phyloP scores from a whole-genome alignment of 208 protist species.

The Entamoeba dispar region DNA sequence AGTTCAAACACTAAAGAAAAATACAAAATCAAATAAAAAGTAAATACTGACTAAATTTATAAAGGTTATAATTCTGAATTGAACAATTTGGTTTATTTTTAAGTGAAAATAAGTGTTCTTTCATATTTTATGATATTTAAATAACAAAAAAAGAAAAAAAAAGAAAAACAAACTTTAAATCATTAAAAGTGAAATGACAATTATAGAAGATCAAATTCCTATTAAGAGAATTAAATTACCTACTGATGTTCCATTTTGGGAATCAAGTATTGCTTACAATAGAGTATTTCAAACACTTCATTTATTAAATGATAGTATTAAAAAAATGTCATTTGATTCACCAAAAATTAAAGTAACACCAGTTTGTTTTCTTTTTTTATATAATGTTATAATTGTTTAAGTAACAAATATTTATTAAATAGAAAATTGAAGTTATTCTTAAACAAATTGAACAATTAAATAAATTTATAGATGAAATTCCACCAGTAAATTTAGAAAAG shows the following conservation, averaged over 20 bases:
- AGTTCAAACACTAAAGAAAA: too few relatives aligned
- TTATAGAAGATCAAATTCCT: neutral
- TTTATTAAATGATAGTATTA: neutral
- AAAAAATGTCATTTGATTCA: neutral
- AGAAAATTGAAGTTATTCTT: neutral
- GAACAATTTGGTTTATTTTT: too few relatives aligned
- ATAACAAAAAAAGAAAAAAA: too few relatives aligned
- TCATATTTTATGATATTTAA: too few relatives aligned
- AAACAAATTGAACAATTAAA: neutral
- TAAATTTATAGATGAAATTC: neutral
- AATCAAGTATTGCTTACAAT: neutral
- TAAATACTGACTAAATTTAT: too few relatives aligned
- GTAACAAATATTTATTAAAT: too few relatives aligned
- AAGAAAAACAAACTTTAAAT: too few relatives aligned
- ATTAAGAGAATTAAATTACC: neutral
- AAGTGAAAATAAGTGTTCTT: too few relatives aligned
- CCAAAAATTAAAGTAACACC: neutral
- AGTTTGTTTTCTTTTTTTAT: neutral
- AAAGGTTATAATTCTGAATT: too few relatives aligned
- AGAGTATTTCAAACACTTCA: neutral
- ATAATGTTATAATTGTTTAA: too few relatives aligned
- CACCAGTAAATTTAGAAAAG: neutral
- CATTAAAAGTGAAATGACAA: neutral
- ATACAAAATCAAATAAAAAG: too few relatives aligned
- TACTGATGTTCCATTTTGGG: neutral